Conservation (phyloP, 768 basidiomycete genomes). For the Rhodosporidiobolus odoratus region DNA sequence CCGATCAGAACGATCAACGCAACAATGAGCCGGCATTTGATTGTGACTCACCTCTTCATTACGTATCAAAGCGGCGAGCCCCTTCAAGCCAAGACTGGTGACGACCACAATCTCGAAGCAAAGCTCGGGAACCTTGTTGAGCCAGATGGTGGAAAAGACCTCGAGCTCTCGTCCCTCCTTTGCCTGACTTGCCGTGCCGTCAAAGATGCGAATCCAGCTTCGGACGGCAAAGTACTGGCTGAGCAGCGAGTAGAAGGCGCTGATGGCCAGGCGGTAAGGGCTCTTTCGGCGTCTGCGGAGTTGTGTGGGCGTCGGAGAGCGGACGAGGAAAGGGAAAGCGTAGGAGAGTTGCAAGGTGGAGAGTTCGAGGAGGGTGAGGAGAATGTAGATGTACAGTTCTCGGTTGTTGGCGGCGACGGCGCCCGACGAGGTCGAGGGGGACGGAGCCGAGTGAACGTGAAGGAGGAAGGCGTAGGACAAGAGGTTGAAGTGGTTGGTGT, state of each 20-base stretch:
- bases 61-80: not conserved
- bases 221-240: constrained; percentile 17
- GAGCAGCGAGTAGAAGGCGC: constrained; percentile 10
- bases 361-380: constrained; percentile 13
- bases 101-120: constrained; percentile 13
- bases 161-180: not conserved
- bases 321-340: constrained; percentile 9
- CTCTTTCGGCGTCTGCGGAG: not conserved
- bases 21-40: not conserved
- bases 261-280: constrained; percentile 19
- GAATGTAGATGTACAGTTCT: constrained; percentile 26
- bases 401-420: not conserved
- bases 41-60: constrained; percentile 19
- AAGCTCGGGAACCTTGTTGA: constrained; percentile 33
- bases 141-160: constrained; percentile 18
- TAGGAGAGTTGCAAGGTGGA: constrained; percentile 27
- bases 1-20: not conserved
- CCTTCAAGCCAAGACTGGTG: constrained; percentile 1
- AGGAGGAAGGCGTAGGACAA: constrained; percentile 35
- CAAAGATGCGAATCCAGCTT: not conserved
- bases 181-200: not conserved
- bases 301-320: not conserved
- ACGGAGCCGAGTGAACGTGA: constrained; percentile 23
- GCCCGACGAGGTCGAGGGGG: not conserved
- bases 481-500: constrained; percentile 22